phyloP scores from a whole-genome alignment of 2,329 filamentous ascomycete genomes.

The Fusarium sterilihyphosum region DNA sequence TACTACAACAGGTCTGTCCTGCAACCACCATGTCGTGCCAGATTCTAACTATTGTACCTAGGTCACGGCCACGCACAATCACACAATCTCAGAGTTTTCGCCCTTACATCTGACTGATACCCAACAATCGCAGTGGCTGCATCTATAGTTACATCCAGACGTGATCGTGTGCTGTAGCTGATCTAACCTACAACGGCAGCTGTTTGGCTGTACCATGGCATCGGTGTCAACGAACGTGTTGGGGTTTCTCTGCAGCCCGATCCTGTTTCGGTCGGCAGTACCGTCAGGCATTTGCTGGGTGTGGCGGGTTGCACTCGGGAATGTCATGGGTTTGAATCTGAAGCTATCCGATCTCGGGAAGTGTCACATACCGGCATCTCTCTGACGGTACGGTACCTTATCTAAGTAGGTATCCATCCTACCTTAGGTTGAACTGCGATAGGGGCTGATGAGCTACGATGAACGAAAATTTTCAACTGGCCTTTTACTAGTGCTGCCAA shows the following conservation, averaged over 20 bases:
- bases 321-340: conserved; percentile 21
- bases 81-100: background rate
- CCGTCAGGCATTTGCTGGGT: conserved; percentile 4
- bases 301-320: conserved; percentile 26
- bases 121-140: conserved; percentile 12
- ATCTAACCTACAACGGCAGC: conserved; percentile 11
- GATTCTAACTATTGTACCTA: background rate
- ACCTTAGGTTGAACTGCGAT: background rate
- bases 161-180: background rate
- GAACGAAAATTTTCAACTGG: background rate
- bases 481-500: background rate
- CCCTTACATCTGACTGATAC: background rate
- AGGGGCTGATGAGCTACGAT: background rate
- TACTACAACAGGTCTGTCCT: background rate
- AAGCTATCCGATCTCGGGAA: conserved; percentile 17
- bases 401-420: background rate
- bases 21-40: background rate
- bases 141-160: background rate
- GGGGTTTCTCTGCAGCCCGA: conserved; percentile 19
- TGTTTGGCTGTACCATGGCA: conserved; percentile 23
- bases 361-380: background rate
- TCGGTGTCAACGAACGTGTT: conserved; percentile 27
- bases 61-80: conserved; percentile 4
- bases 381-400: background rate
- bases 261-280: conserved; percentile 28